A percentile compares a stretch with the other conserved stretches of the same genome.
phyloP scores from a whole-genome alignment of 2,329 filamentous ascomycete species.

The Madurella fahalii region DNA sequence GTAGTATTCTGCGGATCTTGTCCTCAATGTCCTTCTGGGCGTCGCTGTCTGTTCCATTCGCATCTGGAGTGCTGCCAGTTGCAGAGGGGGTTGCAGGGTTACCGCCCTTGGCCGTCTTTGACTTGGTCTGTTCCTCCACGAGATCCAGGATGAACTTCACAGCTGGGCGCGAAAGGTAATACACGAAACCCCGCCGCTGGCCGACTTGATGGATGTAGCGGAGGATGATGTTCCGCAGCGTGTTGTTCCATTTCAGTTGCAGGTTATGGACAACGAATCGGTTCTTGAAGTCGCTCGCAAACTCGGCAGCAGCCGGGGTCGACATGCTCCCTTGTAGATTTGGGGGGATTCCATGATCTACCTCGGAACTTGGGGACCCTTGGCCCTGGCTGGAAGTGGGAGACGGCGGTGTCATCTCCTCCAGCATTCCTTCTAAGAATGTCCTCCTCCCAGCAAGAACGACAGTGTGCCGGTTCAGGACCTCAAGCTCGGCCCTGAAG shows the following conservation, averaged over 20 bases:
- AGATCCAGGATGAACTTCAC: slow-evolving; percentile 98
- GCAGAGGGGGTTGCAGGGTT: slow-evolving; percentile 24
- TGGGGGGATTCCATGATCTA: slow-evolving; percentile 33
- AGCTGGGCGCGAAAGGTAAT: slow-evolving; percentile 91
- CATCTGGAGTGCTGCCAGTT: slow-evolving; percentile 33
- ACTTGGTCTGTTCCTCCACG: slow-evolving; percentile 85
- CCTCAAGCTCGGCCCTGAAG: slow-evolving; percentile 57
- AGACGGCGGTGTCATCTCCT: slow-evolving; percentile 42
- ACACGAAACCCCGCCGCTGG: slow-evolving; percentile 91
- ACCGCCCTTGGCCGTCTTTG: slow-evolving; percentile 44
- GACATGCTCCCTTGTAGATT: slow-evolving; percentile 58
- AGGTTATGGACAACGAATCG: slow-evolving; percentile 97
- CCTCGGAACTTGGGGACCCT: slow-evolving; percentile 7
- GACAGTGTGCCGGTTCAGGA: slow-evolving; percentile 50
- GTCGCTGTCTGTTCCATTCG: slow-evolving; percentile 50
- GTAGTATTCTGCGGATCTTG: slow-evolving; percentile 78
- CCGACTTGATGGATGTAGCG: slow-evolving; percentile 97
- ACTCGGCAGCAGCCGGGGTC: slow-evolving; percentile 69
- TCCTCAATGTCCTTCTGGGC: slow-evolving; percentile 68
- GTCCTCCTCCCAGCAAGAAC: slow-evolving; percentile 55
- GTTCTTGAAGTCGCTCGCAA: slow-evolving; percentile 94
- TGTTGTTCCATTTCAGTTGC: slow-evolving; percentile 98
- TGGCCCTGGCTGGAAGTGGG: slow-evolving; percentile 28
- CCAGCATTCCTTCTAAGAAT: slow-evolving; percentile 57
- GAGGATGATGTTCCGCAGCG: slow-evolving; percentile 89